These are phyloP conservation scores for Pyropia haitanensis DNA, from an alignment of 23 red algal species.

Conservation along the genomic window DNA sequence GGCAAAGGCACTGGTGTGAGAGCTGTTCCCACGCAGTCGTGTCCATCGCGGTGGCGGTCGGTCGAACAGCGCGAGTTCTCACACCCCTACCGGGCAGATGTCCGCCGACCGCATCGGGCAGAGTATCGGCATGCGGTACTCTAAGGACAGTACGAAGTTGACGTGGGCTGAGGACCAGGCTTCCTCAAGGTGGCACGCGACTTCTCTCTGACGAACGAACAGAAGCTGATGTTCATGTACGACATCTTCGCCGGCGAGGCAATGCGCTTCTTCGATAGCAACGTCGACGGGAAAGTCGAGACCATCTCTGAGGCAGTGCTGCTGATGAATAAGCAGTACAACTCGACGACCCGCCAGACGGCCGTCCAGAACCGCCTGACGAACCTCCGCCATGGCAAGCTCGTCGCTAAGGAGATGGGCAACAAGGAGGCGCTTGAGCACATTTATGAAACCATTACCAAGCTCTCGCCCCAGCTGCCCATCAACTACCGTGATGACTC, in stretches of 20 bases:
- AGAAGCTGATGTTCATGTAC: slow-evolving; percentile 13
- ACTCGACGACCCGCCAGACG: slow-evolving; percentile 14
- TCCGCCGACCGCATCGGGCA: not conserved
- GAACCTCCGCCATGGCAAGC: not conserved
- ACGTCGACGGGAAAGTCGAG: not conserved
- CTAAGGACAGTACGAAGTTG: slow-evolving; percentile 12
- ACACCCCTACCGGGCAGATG: too few species aligned
- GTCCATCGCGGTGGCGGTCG: too few species aligned
- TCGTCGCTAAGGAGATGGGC: not conserved
- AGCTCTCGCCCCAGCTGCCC: slow-evolving; percentile 7
- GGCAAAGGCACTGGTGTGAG: too few species aligned
- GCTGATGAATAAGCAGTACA: slow-evolving; percentile 21
- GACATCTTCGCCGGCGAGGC: slow-evolving; percentile 10
- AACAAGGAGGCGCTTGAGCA: not conserved
- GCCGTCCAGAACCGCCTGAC: slow-evolving; percentile 10
- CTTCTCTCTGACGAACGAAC: not conserved
- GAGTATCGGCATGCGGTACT: slow-evolving; percentile 14
- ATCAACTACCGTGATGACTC: not conserved
- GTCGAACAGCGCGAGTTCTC: too few species aligned
- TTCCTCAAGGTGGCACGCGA: slow-evolving; percentile 6
- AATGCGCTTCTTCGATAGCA: not conserved
- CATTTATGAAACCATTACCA: slow-evolving; percentile 10
- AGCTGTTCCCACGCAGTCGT: too few species aligned
- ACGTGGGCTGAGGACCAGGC: slow-evolving; percentile 7
- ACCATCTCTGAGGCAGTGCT: slow-evolving; percentile 6